Base-by-base conservation (phyloP, 352 stramenopile species). In the Aphanomyces astaci region DNA sequence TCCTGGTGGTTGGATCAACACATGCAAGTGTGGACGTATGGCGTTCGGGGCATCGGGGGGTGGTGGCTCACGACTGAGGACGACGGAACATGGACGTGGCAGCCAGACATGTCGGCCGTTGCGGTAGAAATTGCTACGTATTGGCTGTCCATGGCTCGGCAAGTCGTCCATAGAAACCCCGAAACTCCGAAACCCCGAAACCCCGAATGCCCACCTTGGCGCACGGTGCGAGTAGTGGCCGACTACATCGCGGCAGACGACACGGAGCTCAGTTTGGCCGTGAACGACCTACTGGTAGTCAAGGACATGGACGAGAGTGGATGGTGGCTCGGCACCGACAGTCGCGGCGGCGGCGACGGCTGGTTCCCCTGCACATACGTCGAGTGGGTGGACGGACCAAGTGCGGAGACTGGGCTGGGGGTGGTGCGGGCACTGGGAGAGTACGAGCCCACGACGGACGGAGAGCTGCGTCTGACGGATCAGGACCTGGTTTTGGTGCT, bases 331-430 rank as follows among this genome's bases (percentile, higher is more conserved):
- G 78, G 78, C 0, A 30, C 57, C 30, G 9, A 19, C 27, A 39
- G 24, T n/a, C n/a, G n/a, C 17, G 36, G 19, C 9, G 33, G 28
- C 24, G 15, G 1, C 13, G 28, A 27, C 40, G 78, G 78, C 4
- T 84, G 78, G 78, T 84, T 84, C 30, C 78, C 78, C n/a, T 78
- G 74, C 27, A 84, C 75, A 2, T 84, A 84, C 71, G 76, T 79
- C 15, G 71, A 84, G 30, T 81, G 75, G 72, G 46, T 75, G 1
- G 24, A 62, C 15, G 48, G 28, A 19, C 40, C 30, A 24, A 9
- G 7, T 15, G 0, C 13, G 0, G 33, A 52, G 19, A 36, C 2
- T 11, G 15, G 39, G 5, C 4, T 68, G 17, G 62, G 62, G 7
- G 32, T 68, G 11, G 62, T 48, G 31, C 46, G 62, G 7, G 51